These are phyloP conservation scores for Saccharomycopsis sp. DNA, from an alignment of 805 yeast genomes.

Conservation along the genomic window DNA sequence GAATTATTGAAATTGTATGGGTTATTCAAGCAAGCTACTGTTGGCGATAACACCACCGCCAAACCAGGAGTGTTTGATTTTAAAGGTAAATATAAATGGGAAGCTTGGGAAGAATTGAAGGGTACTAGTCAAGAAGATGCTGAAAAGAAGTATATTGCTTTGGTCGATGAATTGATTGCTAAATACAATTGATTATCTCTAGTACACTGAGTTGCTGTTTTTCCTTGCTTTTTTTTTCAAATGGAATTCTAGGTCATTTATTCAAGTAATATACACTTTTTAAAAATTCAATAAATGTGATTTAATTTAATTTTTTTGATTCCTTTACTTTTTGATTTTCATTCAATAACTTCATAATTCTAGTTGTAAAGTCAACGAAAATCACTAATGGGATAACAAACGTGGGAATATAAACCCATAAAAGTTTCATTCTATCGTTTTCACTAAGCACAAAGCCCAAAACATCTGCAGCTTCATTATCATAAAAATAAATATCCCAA, in stretches of 20 bases:
- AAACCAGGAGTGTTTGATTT: slow-evolving; percentile 91
- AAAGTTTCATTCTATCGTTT: slow-evolving; percentile 32
- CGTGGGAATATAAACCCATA: slow-evolving; percentile 59
- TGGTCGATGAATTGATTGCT: slow-evolving; percentile 53
- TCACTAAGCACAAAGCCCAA: slow-evolving; percentile 26
- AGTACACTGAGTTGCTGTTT: neutral
- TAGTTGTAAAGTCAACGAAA: slow-evolving; percentile 31
- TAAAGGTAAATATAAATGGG: slow-evolving; percentile 97
- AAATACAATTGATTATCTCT: slow-evolving; percentile 29
- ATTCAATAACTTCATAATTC: neutral
- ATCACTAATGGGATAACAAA: slow-evolving; percentile 52
- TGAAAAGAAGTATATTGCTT: slow-evolving; percentile 64
- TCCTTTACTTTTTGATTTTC: neutral
- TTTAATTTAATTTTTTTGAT: neutral
- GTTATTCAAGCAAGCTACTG: slow-evolving; percentile 92
- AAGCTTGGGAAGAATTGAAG: slow-evolving; percentile 82
- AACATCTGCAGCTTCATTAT: slow-evolving; percentile 15
- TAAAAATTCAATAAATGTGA: neutral
- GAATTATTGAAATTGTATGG: slow-evolving; percentile 85
- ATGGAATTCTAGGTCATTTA: too few relatives aligned
- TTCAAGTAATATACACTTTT: too few relatives aligned
- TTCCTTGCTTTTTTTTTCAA: neutral
- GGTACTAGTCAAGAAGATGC: slow-evolving; percentile 88
- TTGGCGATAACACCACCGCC: slow-evolving; percentile 80
- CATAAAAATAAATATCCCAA: slow-evolving; percentile 29